These are phyloP conservation scores for Epichloe coenophiala DNA, from an alignment of 2,329 filamentous ascomycete species.

Conservation along the genomic window DNA sequence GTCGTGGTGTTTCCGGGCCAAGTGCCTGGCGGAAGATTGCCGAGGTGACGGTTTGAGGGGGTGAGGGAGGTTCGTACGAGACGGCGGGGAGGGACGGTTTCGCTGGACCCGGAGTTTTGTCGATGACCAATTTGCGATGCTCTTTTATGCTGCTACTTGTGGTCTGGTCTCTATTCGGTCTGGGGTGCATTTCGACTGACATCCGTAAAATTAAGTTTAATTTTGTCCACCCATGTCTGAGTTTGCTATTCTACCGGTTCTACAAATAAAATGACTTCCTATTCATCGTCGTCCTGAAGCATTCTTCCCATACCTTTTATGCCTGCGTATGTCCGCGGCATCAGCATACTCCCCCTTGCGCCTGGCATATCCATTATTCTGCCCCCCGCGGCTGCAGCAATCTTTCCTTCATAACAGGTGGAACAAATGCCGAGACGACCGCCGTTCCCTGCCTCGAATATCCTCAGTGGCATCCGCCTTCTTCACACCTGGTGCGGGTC, in stretches of 20 bases:
- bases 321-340: conserved; percentile 34
- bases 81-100: conserved; percentile 10
- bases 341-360: conserved; percentile 43
- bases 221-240: background rate
- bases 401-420: conserved; percentile 36
- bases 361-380: conserved; percentile 49
- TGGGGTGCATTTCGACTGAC: too few species aligned
- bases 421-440: conserved; percentile 34
- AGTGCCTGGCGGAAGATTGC: conserved; percentile 61
- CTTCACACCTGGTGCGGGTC: conserved; percentile 18
- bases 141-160: too few species aligned
- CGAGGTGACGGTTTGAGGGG: conserved; percentile 84
- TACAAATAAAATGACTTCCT: conserved; percentile 1
- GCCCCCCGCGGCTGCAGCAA: conserved; percentile 34
- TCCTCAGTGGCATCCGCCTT: conserved; percentile 15
- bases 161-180: too few species aligned
- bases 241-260: background rate
- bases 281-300: conserved; percentile 15
- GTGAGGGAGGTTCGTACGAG: conserved; percentile 61
- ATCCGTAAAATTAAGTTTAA: too few species aligned
- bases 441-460: conserved; percentile 44
- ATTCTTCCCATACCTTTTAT: conserved; percentile 15
- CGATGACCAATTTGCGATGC: too few species aligned
- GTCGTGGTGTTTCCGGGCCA: conserved; percentile 87
- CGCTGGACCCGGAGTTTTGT: too few species aligned